These are phyloP conservation scores for Limnanthes douglasii DNA, from an alignment of 345 rosid species.

Conservation along the genomic window DNA sequence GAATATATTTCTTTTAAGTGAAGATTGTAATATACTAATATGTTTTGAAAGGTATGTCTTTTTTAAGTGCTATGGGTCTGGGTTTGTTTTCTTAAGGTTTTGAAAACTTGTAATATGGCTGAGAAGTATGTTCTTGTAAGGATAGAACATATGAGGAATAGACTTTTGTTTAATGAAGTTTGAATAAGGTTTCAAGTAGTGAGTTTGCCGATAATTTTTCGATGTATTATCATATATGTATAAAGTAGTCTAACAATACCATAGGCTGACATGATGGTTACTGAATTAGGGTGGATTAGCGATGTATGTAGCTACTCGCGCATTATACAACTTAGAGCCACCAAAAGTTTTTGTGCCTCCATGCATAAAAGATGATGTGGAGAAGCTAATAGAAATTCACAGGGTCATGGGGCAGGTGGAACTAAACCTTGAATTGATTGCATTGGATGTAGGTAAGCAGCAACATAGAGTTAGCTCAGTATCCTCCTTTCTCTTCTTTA, in stretches of 20 bases:
- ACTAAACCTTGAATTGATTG: constrained; percentile 55
- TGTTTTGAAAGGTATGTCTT: no score
- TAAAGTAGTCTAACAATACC: neutral
- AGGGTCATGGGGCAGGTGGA: constrained; percentile 81
- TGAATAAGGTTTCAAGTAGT: neutral
- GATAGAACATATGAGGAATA: no score
- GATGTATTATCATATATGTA: neutral
- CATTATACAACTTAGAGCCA: constrained; percentile 78
- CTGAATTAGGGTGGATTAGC: constrained; percentile 66
- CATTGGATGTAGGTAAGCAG: constrained; percentile 58
- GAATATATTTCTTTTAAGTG: no score
- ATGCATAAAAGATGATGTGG: constrained; percentile 69
- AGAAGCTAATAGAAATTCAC: constrained; percentile 69
- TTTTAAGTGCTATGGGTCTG: no score
- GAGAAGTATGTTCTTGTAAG: no score
- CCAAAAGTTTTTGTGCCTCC: constrained; percentile 82
- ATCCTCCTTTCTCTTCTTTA: neutral
- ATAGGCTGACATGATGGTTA: constrained; percentile 1
- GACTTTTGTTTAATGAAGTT: no score
- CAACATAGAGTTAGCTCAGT: neutral
- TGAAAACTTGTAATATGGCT: no score
- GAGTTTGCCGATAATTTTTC: neutral
- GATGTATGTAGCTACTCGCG: constrained; percentile 84
- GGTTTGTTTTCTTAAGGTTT: no score
- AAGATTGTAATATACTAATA: no score